These are phyloP conservation scores for Exserohilum turcica DNA, from an alignment of 2,329 filamentous ascomycete species.

Conservation along the genomic window DNA sequence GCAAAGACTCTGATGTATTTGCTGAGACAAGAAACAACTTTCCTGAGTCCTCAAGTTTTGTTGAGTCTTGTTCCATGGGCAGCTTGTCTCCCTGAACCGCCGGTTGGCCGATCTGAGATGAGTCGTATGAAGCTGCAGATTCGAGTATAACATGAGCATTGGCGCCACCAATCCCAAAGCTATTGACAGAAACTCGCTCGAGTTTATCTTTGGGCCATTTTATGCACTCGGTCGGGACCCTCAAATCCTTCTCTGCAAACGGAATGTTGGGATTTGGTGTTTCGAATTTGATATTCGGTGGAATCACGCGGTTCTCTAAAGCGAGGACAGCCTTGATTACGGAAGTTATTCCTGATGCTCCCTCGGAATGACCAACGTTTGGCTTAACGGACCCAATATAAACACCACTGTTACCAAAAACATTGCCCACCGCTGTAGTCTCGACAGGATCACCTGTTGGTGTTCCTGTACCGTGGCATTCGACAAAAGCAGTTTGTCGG, in stretches of 20 bases:
- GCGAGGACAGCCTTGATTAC: slow-evolving; percentile 6
- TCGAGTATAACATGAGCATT: slow-evolving; percentile 34
- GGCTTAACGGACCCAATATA: slow-evolving; percentile 27
- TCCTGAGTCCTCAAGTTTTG: too few species aligned
- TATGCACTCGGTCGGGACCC: too few species aligned
- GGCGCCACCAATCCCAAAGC: slow-evolving; percentile 32
- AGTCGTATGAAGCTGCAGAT: too few species aligned
- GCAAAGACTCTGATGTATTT: neutral
- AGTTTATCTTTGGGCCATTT: neutral
- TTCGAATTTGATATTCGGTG: slow-evolving; percentile 37
- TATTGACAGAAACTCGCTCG: slow-evolving; percentile 23
- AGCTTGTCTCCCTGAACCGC: too few species aligned
- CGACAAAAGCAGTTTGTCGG: slow-evolving; percentile 6
- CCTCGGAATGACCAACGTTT: slow-evolving; percentile 28
- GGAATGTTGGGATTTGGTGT: slow-evolving; percentile 28
- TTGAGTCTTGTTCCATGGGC: too few species aligned
- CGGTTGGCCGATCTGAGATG: too few species aligned
- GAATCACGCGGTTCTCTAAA: slow-evolving; percentile 61
- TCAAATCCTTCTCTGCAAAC: too few species aligned
- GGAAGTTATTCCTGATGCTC: slow-evolving; percentile 12
- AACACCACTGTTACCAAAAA: neutral
- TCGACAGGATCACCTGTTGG: slow-evolving; percentile 45
- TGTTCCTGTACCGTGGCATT: slow-evolving; percentile 57
- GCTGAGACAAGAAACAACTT: neutral
- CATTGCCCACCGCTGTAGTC: neutral